Conservation (phyloP, 202 grass and related monocot species). For the Schoenoplectus triqueter region DNA sequence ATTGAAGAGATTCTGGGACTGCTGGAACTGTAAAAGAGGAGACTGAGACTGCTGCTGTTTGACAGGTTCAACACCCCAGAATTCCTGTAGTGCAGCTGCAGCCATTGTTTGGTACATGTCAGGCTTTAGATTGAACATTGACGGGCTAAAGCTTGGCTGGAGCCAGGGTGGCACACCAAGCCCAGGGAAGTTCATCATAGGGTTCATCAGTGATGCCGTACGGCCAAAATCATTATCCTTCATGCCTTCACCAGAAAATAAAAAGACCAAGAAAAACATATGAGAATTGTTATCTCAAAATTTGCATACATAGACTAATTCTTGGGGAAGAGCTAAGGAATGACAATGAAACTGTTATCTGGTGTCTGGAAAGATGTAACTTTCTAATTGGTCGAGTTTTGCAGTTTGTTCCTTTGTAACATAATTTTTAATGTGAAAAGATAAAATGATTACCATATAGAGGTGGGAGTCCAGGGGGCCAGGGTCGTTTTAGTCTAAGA, state of each 20-base stretch:
- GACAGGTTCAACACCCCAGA: conserved; percentile 63
- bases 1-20: conserved; percentile 53
- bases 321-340: neutral
- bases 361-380: neutral
- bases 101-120: conserved; percentile 89
- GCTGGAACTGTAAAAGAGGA: conserved; percentile 62
- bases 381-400: conserved; percentile 3
- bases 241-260: conserved; percentile 52
- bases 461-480: conserved; percentile 76
- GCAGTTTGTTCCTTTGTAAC: neutral
- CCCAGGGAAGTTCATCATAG: conserved; percentile 86
- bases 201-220: conserved; percentile 68
- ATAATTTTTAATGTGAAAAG: conserved; percentile 43
- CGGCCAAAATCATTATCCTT: conserved; percentile 68
- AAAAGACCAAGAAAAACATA: conserved; percentile 2
- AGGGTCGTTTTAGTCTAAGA: conserved; percentile 85
- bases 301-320: neutral
- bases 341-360: conserved; percentile 1
- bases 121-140: conserved; percentile 65
- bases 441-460: conserved; percentile 50
- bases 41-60: conserved; percentile 55
- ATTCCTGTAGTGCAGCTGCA: conserved; percentile 75
- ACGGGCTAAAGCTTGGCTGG: conserved; percentile 61
- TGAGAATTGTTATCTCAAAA: conserved; percentile 21
- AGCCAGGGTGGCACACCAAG: conserved; percentile 67